A percentile compares a stretch with the other conserved stretches of the same genome.
Conservation (phyloP, 1,284 basidiomycete genomes). For the Pseudozyma tsukubaensis region DNA sequence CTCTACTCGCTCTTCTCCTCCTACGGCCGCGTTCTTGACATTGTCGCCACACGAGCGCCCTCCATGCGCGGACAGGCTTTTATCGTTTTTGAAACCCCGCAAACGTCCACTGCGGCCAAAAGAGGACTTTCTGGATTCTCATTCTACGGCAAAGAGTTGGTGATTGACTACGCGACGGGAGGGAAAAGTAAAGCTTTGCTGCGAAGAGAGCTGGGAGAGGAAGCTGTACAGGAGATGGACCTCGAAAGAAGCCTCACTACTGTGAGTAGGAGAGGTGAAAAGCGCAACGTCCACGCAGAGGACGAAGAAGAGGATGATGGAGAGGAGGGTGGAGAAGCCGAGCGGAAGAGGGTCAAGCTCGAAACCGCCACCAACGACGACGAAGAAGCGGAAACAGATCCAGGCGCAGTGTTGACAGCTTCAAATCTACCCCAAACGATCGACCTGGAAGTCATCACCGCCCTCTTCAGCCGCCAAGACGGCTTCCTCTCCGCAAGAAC, state of each 20-base stretch:
- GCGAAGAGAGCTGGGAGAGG: constrained; percentile 49
- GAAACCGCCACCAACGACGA: constrained; percentile 13
- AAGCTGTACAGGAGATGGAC: constrained; percentile 52
- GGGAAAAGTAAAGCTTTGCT: constrained; percentile 83
- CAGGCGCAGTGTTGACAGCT: constrained; percentile 70
- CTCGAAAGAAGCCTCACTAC: constrained; percentile 24
- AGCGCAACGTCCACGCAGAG: constrained; percentile 66
- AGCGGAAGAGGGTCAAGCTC: constrained; percentile 69
- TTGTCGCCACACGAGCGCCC: constrained; percentile 87
- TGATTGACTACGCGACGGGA: constrained; percentile 82
- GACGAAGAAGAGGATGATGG: constrained; percentile 74
- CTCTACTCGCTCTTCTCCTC: constrained; percentile 91
- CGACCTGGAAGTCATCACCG: constrained; percentile 1
- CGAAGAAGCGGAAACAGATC: constrained; percentile 20
- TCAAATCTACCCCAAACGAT: constrained; percentile 75
- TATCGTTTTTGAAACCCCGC: constrained; percentile 90
- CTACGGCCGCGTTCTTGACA: constrained; percentile 91
- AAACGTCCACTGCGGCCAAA: constrained; percentile 88
- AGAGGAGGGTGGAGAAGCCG: constrained; percentile 74
- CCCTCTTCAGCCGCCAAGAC: constrained; percentile 10
- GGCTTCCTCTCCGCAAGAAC: constrained; percentile 3
- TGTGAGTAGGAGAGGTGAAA: constrained; percentile 9
- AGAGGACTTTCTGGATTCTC: constrained; percentile 87
- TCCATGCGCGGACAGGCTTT: constrained; percentile 96
- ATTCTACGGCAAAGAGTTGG: constrained; percentile 89